These are phyloP conservation scores for Podospora appendiculata DNA, from an alignment of 495 filamentous ascomycete species.

Conservation along the genomic window DNA sequence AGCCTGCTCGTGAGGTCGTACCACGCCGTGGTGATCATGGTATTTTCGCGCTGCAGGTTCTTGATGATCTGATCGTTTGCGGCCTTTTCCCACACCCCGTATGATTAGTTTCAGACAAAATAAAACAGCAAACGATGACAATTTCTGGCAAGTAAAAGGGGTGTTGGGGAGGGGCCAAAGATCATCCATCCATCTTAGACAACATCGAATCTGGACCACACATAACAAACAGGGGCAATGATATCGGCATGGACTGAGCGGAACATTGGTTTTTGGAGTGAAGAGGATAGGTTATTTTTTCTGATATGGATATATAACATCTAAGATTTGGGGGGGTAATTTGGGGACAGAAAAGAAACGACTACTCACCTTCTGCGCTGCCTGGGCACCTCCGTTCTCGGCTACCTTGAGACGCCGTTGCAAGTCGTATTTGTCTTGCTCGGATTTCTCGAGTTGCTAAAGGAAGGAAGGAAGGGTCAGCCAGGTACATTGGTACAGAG, in stretches of 20 bases:
- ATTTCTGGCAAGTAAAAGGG: too few relatives aligned
- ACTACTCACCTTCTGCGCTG: slow-evolving; percentile 41
- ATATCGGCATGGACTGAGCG: too few relatives aligned
- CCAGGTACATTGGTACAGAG: not conserved
- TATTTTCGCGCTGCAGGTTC: slow-evolving; percentile 73
- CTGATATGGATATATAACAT: too few relatives aligned
- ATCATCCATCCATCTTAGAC: too few relatives aligned
- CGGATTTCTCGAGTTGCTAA: slow-evolving; percentile 43
- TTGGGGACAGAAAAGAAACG: not conserved
- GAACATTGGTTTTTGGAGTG: too few relatives aligned
- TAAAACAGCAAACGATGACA: too few relatives aligned
- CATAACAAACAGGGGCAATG: too few relatives aligned
- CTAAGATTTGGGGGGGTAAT: not conserved
- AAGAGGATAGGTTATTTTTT: too few relatives aligned
- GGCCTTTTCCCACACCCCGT: slow-evolving; percentile 24
- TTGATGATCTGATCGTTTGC: slow-evolving; percentile 56
- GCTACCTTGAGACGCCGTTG: slow-evolving; percentile 38
- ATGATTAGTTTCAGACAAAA: too few relatives aligned
- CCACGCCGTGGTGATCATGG: slow-evolving; percentile 82
- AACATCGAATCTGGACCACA: too few relatives aligned
- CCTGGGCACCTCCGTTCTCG: slow-evolving; percentile 33
- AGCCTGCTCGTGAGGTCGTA: slow-evolving; percentile 78
- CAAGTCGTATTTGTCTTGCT: slow-evolving; percentile 39
- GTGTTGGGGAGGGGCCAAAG: too few relatives aligned
- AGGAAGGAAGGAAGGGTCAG: not conserved